Evolutionary conservation across 306 rosid genomes (phyloP).

Genomic region (Glycine tomentella): DNA sequence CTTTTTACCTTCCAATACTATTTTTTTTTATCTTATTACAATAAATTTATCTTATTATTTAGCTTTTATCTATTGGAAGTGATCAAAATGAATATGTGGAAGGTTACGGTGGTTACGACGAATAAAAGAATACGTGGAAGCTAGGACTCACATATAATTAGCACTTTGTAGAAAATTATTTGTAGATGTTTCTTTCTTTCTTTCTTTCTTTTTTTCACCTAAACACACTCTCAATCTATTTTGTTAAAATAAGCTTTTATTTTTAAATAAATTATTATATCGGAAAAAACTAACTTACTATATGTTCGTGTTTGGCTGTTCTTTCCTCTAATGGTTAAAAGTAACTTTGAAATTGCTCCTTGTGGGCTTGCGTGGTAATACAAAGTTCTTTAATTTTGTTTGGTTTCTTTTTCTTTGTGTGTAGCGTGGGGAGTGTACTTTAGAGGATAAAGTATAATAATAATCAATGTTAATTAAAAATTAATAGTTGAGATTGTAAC

Average conservation of each 20-base stretch:
- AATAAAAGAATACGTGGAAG: no score
- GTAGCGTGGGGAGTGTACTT: neutral
- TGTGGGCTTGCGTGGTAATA: neutral
- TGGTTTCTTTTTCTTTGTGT: no score
- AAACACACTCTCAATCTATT: neutral
- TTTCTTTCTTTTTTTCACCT: neutral
- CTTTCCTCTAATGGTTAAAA: constrained; percentile 1
- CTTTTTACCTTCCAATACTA: neutral
- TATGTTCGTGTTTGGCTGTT: neutral
- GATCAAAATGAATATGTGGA: neutral
- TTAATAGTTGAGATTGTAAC: no score
- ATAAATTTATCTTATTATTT: neutral
- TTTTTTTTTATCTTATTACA: neutral
- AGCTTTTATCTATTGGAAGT: neutral
- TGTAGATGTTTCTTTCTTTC: neutral
- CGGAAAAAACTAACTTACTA: neutral
- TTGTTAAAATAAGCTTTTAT: neutral
- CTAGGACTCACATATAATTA: neutral
- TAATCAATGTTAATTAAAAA: no score
- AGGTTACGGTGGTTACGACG: neutral
- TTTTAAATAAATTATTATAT: neutral
- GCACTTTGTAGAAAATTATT: neutral
- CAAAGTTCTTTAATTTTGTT: neutral
- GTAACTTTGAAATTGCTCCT: neutral
- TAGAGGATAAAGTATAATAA: no score